Base-by-base conservation (phyloP, 2,329 filamentous ascomycete genomes). In the Aspergillus neoniger region DNA sequence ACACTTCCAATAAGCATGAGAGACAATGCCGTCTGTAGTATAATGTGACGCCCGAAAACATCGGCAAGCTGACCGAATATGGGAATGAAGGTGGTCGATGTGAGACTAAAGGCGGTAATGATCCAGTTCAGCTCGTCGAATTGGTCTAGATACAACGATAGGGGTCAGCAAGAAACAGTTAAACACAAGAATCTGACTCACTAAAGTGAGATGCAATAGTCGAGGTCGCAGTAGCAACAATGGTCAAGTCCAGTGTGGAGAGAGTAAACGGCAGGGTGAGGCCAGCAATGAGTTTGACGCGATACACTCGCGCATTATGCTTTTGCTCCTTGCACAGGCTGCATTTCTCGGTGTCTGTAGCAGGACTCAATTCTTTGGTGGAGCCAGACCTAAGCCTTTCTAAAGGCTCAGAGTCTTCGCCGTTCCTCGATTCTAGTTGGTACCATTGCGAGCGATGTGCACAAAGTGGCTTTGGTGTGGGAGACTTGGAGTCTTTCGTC, bases 51-150 rank as follows among this genome's bases (percentile, higher is more conserved):
- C 15, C 88, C 88, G 65, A 88, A 89, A 28, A 89, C 81, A 64
- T 90, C 86, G 15, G 85, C 82, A 48, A 87, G 79, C 65, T 89
- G 87, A 1, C 84, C 86, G 76, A 86, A 89, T 55, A 85, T 83
- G 3, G 87, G 87, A 8, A 90, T 86, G 64, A 89, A 90, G 1
- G 87, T 83, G 1, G 88, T 87, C 0, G 85, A 85, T 0, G 86
- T 88, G 14, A 91, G 77, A 55, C 87, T 90, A 73, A 89, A 91
- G 6, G 86, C 80, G 0, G 88, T 87, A 17, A 90, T 84, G 68
- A 91, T 88, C 86, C 87, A 90, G 68, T 88, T 89, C 2, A 88
- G 79, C 66, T 88, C 83, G 17, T 83, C 80, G 4, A 86, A 70
- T 68, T 86, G 71, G 61, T 80, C 82, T 83, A 58, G 12, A 23